Percentiles rank a stretch among this genome's conserved stretches.
Evolutionary conservation across 768 basidiomycete species (phyloP).

Genomic region (Gelatoporia subvermispora): DNA sequence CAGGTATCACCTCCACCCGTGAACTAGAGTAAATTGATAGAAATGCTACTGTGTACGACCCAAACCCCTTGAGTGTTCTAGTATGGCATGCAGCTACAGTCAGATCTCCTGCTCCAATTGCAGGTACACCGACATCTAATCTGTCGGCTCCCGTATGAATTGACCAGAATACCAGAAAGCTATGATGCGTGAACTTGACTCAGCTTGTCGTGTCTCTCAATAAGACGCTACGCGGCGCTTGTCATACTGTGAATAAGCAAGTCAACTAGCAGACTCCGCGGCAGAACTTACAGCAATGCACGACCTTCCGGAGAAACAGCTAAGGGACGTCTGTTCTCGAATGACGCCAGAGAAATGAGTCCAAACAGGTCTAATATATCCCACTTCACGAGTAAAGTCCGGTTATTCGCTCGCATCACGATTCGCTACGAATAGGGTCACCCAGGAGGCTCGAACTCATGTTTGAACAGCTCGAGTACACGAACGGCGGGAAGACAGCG

Average conservation of each 20-base stretch:
- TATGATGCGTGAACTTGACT: constrained; percentile 22
- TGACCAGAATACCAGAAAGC: neutral
- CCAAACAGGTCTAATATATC: constrained; percentile 46
- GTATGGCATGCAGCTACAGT: constrained; percentile 27
- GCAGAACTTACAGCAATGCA: constrained; percentile 28
- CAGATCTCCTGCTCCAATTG: constrained; percentile 20
- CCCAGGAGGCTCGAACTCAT: constrained; percentile 30
- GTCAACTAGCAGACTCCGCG: too few species aligned
- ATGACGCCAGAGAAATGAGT: constrained; percentile 38
- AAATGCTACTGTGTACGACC: constrained; percentile 21
- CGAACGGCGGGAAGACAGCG: constrained; percentile 39
- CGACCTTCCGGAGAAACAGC: constrained; percentile 35
- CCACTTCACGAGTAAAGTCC: constrained; percentile 35
- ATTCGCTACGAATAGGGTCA: constrained; percentile 31
- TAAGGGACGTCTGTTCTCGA: constrained; percentile 29
- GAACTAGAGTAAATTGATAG: constrained; percentile 23
- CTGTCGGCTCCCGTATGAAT: constrained; percentile 7
- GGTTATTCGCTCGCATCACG: constrained; percentile 3
- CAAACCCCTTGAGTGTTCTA: constrained; percentile 26
- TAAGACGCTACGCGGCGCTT: constrained; percentile 19
- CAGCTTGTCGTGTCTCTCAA: constrained; percentile 24
- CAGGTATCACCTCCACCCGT: constrained; percentile 2
- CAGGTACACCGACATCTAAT: constrained; percentile 23
- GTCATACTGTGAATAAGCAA: constrained; percentile 11
- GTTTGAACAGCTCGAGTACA: constrained; percentile 39